These are phyloP conservation scores for Triadica sebifera DNA, from an alignment of 345 rosid species.

Conservation along the genomic window DNA sequence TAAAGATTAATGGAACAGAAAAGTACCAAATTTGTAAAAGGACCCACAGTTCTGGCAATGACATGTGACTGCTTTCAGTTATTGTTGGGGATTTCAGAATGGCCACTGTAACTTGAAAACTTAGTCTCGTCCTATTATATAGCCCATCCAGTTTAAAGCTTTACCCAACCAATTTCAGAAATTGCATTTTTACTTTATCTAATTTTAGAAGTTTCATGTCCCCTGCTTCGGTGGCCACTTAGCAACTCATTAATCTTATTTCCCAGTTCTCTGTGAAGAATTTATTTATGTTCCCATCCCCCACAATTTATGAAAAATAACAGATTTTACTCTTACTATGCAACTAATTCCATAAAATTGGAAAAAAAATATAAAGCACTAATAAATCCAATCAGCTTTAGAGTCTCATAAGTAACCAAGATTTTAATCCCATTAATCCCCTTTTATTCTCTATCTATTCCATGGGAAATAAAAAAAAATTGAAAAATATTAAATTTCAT, in stretches of 20 bases:
- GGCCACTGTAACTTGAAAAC: conserved; percentile 12
- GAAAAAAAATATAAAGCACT: too few species aligned
- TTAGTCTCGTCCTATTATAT: neutral
- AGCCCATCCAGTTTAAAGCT: neutral
- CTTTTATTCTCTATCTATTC: too few species aligned
- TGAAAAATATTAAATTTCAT: too few species aligned
- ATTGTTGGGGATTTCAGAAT: conserved; percentile 36
- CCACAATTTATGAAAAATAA: too few species aligned
- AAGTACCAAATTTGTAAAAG: neutral
- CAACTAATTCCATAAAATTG: too few species aligned
- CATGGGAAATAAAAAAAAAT: too few species aligned
- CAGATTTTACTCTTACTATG: too few species aligned
- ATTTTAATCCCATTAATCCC: too few species aligned
- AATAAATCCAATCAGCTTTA: too few species aligned
- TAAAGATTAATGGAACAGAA: conserved; percentile 5
- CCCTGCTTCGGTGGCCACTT: neutral
- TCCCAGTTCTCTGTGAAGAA: too few species aligned
- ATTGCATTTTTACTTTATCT: neutral
- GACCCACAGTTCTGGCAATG: conserved; percentile 21
- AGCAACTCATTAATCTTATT: neutral
- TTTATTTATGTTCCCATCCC: too few species aligned
- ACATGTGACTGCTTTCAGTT: conserved; percentile 36
- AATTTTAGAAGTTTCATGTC: neutral
- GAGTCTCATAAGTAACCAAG: too few species aligned
- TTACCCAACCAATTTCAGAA: neutral